Evolutionary conservation across 805 yeast species (phyloP).

Genomic region (Sugiyamaella floridensis): DNA sequence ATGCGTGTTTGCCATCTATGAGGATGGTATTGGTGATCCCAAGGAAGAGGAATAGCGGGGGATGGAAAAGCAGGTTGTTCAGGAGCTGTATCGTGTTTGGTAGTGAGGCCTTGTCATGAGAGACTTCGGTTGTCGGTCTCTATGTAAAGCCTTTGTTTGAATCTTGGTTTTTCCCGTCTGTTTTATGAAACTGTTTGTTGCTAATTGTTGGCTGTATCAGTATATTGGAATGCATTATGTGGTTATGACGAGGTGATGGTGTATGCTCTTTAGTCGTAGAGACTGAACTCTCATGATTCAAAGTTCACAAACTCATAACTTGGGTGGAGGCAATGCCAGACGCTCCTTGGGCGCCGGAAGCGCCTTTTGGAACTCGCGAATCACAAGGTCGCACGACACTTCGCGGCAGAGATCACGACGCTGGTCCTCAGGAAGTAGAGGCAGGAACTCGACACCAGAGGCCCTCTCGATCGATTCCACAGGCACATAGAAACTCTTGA

Average conservation of each 20-base stretch:
- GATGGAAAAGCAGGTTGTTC: neutral
- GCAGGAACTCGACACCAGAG: slow-evolving; percentile 75
- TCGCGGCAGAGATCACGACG: slow-evolving; percentile 69
- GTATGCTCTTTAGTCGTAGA: neutral
- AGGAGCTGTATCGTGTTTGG: neutral
- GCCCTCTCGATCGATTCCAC: slow-evolving; percentile 82
- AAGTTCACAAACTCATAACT: neutral
- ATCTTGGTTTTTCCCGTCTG: no score
- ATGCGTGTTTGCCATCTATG: slow-evolving; percentile 90
- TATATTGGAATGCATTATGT: neutral
- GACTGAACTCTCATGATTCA: neutral
- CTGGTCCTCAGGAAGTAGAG: slow-evolving; percentile 52
- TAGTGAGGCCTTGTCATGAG: neutral
- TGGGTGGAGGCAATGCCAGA: slow-evolving; percentile 17
- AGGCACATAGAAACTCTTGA: slow-evolving; percentile 78
- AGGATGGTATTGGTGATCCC: slow-evolving; percentile 96
- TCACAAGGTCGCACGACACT: slow-evolving; percentile 68
- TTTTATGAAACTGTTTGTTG: no score
- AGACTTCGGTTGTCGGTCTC: neutral
- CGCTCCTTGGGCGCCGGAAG: slow-evolving; percentile 25
- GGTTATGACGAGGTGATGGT: neutral
- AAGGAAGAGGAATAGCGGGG: slow-evolving; percentile 58
- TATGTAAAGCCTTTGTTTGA: no score
- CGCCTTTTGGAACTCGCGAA: slow-evolving; percentile 62
- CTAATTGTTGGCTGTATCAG: no score